These are phyloP conservation scores for Liquidambar formosana DNA, from an alignment of 164 flowering plant genomes.

Conservation along the genomic window DNA sequence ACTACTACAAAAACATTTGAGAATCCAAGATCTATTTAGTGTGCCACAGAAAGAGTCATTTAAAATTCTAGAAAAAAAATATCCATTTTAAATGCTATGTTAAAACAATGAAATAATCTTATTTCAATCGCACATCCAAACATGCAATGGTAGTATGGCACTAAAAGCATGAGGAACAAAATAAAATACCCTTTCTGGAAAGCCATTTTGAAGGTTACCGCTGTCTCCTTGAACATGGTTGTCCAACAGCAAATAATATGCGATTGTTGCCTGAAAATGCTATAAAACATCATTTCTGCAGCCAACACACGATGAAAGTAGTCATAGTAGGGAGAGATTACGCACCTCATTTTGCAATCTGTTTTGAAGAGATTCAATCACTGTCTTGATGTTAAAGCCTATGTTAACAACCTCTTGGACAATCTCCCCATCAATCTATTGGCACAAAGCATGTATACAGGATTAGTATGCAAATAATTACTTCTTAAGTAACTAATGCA, in stretches of 20 bases:
- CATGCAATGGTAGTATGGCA: too few species aligned
- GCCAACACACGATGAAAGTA: background rate
- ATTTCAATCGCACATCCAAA: too few species aligned
- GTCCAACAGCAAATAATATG: constrained; percentile 43
- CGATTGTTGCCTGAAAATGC: constrained; percentile 37
- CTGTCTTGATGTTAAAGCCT: constrained; percentile 35
- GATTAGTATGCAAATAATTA: background rate
- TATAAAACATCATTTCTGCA: background rate
- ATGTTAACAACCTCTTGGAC: constrained; percentile 36
- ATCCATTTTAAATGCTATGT: too few species aligned
- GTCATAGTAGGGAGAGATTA: background rate
- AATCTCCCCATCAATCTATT: constrained; percentile 43
- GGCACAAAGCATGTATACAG: background rate
- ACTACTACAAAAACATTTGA: too few species aligned
- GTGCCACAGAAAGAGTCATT: too few species aligned
- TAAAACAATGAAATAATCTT: too few species aligned
- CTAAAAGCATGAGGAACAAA: too few species aligned
- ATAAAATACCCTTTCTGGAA: background rate
- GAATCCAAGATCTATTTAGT: too few species aligned
- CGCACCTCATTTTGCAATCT: constrained; percentile 51
- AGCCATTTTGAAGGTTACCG: background rate
- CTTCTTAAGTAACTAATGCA: too few species aligned
- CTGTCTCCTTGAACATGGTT: constrained; percentile 3
- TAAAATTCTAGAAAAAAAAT: too few species aligned
- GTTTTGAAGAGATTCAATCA: constrained; percentile 32